Percentiles rank a stretch among this genome's conserved stretches.
Evolutionary conservation across 805 yeast genomes (phyloP).

Genomic region (Kodamaea laetipori): DNA sequence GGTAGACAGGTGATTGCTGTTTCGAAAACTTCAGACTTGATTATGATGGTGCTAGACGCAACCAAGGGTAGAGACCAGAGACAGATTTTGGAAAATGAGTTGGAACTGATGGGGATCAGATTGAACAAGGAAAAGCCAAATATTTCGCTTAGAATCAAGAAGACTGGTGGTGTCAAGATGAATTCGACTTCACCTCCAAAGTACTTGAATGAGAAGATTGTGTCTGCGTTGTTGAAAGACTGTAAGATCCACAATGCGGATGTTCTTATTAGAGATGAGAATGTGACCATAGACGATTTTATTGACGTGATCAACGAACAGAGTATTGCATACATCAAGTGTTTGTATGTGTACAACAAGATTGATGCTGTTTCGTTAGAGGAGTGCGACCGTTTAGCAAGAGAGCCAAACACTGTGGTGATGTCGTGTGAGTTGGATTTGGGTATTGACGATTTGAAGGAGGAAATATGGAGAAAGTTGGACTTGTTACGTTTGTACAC

Average conservation of each 20-base stretch:
- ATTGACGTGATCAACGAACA: constrained; percentile 88
- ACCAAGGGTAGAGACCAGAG: constrained; percentile 92
- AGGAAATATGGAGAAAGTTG: constrained; percentile 90
- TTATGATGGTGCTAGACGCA: constrained; percentile 92
- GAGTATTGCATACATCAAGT: constrained; percentile 85
- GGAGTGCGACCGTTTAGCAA: constrained; percentile 89
- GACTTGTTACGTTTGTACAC: constrained; percentile 81
- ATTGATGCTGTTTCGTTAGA: constrained; percentile 93
- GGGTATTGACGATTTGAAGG: constrained; percentile 85
- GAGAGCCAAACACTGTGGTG: constrained; percentile 90
- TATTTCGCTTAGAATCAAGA: constrained; percentile 73
- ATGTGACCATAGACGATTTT: constrained; percentile 86
- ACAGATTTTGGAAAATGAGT: constrained; percentile 79
- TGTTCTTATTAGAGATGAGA: constrained; percentile 84
- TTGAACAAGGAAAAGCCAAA: constrained; percentile 78
- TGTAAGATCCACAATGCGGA: constrained; percentile 93
- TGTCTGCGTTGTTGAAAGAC: constrained; percentile 75
- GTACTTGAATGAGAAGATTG: constrained; percentile 76
- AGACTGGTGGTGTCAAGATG: constrained; percentile 89
- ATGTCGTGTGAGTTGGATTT: constrained; percentile 89
- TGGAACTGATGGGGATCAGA: constrained; percentile 92
- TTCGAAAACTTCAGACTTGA: constrained; percentile 90
- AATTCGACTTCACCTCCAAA: constrained; percentile 82
- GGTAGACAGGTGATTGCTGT: constrained; percentile 97
- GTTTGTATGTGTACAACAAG: constrained; percentile 92